Evolutionary conservation across 768 basidiomycete species (phyloP).

Genomic region (Lenzites betulinus): DNA sequence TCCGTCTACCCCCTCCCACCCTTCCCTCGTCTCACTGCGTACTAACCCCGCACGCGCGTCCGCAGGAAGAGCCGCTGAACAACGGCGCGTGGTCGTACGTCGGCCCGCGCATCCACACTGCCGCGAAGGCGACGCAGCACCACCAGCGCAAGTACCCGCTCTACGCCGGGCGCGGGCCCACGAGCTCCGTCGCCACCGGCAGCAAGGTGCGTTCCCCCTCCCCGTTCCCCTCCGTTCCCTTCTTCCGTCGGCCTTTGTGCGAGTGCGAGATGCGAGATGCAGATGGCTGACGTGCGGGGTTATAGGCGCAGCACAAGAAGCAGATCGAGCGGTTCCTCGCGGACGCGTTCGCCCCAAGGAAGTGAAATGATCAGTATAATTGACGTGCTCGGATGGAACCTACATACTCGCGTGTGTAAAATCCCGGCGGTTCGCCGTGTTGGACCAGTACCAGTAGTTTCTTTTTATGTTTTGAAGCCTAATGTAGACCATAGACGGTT

Average conservation of each 20-base stretch:
- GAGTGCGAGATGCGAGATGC: background rate
- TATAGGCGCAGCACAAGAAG: slow-evolving; percentile 80
- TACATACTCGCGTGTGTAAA: too few relatives aligned
- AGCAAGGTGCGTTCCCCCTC: slow-evolving; percentile 62
- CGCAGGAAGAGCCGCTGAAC: slow-evolving; percentile 90
- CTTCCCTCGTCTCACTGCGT: background rate
- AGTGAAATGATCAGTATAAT: too few relatives aligned
- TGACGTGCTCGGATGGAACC: too few relatives aligned
- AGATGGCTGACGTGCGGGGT: slow-evolving; percentile 26
- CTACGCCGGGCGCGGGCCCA: slow-evolving; percentile 94
- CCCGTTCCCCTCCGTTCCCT: background rate
- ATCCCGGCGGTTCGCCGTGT: too few relatives aligned
- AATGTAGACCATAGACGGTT: too few relatives aligned
- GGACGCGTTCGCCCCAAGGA: slow-evolving; percentile 50
- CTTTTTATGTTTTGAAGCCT: too few relatives aligned
- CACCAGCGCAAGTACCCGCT: slow-evolving; percentile 89
- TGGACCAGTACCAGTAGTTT: too few relatives aligned
- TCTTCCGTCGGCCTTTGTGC: too few relatives aligned
- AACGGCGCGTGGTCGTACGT: slow-evolving; percentile 98
- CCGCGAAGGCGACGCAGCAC: slow-evolving; percentile 82
- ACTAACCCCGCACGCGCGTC: background rate
- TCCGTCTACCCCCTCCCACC: slow-evolving; percentile 26
- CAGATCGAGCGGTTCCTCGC: slow-evolving; percentile 79
- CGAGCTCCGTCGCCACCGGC: slow-evolving; percentile 88
- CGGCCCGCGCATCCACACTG: slow-evolving; percentile 89